phyloP scores from a whole-genome alignment of 2,329 filamentous ascomycete genomes.

The Alternaria gaisen region DNA sequence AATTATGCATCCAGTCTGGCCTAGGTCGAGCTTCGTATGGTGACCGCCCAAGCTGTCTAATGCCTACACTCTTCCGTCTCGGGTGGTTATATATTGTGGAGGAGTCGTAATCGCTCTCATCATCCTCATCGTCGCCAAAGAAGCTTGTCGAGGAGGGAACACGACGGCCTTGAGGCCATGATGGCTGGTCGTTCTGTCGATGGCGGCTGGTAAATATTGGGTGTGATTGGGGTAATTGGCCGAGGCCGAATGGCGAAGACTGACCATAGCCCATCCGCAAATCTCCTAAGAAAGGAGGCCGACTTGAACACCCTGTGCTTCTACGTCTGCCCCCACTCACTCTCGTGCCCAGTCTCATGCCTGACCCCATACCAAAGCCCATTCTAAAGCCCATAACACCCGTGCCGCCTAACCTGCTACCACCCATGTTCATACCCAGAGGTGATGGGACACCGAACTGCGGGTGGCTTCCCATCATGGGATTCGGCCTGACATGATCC shows the following conservation, averaged over 20 bases:
- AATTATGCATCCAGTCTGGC: slow-evolving; percentile 9
- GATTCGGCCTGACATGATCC: neutral
- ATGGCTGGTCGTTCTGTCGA: slow-evolving; percentile 11
- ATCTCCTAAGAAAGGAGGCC: neutral
- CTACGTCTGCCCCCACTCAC: neutral
- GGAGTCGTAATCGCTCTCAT: slow-evolving; percentile 21
- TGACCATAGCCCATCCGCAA: slow-evolving; percentile 3
- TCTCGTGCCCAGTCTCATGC: neutral
- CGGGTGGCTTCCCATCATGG: slow-evolving; percentile 11
- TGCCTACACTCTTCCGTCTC: neutral
- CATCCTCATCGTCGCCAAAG: slow-evolving; percentile 16
- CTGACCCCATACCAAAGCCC: neutral
- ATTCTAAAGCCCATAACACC: slow-evolving; percentile 10
- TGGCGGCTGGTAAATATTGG: slow-evolving; percentile 4
- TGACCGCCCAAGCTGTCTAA: neutral
- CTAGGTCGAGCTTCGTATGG: slow-evolving; percentile 2
- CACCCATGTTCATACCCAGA: slow-evolving; percentile 6
- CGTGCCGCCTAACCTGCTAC: slow-evolving; percentile 4
- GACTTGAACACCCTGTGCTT: slow-evolving; percentile 1
- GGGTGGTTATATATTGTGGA: neutral
- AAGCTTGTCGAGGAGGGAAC: slow-evolving; percentile 4
- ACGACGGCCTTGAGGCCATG: neutral
- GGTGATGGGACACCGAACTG: neutral
- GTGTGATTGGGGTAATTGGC: neutral
- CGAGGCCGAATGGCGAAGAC: slow-evolving; percentile 4